A percentile compares a stretch with the other conserved stretches of the same genome.
Conservation (phyloP, 345 rosid genomes). For the Dovyalis caffra region DNA sequence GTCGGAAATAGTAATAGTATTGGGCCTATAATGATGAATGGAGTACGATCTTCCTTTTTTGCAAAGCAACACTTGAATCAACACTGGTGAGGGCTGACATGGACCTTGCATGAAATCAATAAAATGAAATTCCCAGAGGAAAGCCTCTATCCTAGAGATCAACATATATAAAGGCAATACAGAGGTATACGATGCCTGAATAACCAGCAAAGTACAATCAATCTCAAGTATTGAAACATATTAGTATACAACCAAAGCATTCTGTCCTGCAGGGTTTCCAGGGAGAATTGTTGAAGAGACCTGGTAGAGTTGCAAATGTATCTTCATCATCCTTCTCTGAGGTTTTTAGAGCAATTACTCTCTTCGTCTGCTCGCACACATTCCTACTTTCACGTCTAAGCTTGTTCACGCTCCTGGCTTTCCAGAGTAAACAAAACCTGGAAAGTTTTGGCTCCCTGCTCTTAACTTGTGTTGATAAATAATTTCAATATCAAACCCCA, state of each 20-base stretch:
- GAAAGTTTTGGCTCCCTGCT: background rate
- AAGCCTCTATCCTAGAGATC: background rate
- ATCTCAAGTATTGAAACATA: background rate
- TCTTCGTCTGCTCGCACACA: background rate
- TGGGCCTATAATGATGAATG: too few relatives aligned
- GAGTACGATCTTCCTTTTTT: too few relatives aligned
- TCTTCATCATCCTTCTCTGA: background rate
- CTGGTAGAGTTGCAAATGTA: conserved; percentile 4
- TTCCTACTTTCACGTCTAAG: background rate
- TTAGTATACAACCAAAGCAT: background rate
- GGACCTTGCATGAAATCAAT: conserved; percentile 2
- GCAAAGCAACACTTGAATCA: background rate
- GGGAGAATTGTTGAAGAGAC: background rate
- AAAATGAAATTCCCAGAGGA: background rate
- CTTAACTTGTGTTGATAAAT: background rate
- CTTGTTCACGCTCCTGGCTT: background rate
- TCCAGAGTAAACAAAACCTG: background rate
- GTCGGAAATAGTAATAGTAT: too few relatives aligned
- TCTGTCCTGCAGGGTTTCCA: background rate
- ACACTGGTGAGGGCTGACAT: background rate
- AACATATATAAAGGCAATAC: background rate
- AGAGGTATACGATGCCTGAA: background rate
- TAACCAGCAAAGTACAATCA: background rate
- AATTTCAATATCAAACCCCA: conserved; percentile 54
- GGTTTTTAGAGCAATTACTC: background rate